Evolutionary conservation across 2,329 filamentous ascomycete species (phyloP), one percentile per base, ranked within the genome.

Genomic region (Cladosporium sp.): DNA sequence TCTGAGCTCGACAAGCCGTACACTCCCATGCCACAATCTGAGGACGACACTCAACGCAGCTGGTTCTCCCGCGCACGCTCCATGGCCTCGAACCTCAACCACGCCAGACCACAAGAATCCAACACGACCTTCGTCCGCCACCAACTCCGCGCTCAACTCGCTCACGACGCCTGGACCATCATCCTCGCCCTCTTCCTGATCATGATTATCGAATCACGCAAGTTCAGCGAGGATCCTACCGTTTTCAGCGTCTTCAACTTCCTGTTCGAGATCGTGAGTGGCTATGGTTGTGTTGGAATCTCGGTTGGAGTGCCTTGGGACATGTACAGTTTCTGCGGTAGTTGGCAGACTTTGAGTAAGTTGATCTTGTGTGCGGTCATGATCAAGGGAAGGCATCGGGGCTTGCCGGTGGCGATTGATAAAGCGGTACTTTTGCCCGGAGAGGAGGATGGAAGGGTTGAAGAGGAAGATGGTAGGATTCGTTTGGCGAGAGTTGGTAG

Each of bases 371-470:
- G 83, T 68, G 80, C 80, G 3, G 82, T 86, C 61, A 87, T 87
- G 85, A 74, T 87, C 30, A 75, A 85, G 65, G 85, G 85, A 1
- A 73, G 85, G 44, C 85, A 87, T 76, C 76, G 85, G 52, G 84
- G 83, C 14, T 72, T 87, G 68, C 85, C 85, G 0, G 83, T 85
- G 38, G 81, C 82, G 57, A 82, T 87, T 68, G 85, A 87, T 73
- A 77, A 78, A 68, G 80, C 80, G 2, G 75, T 81, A 2, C 63
- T 80, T 66, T 67, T 81, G 68, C 80, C 80, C 1, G 71, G 71
- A 18, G 69, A 73, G 8, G 73, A 69, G 54, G 63, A 69, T 41
- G 74, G 69, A 52, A 60, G 66, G 52, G 73, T 72, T 7, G 78
- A 79, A 67, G 77, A 78, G 66, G 78, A 79, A 41, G 78, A 79